Base-by-base conservation (phyloP, 495 filamentous ascomycete species). In the Xylaria sp. region DNA sequence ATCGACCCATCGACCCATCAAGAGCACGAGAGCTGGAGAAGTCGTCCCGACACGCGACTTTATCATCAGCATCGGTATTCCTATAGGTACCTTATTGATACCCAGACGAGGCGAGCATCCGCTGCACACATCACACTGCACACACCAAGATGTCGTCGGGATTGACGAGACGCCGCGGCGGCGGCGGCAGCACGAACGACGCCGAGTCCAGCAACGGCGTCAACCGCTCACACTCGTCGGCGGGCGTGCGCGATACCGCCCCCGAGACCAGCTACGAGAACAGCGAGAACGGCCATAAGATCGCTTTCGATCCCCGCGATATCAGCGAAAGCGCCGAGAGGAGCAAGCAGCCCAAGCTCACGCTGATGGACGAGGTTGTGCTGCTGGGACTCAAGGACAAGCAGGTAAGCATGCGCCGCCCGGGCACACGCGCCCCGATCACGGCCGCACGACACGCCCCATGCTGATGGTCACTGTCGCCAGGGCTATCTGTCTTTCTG, bases 401-500 rank as follows among this genome's bases (percentile, higher is more conserved):
- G 84, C 97, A 99, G 90, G 95, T 98, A 82, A 67, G 83, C 73
- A 33, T 41, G 64, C 72, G 55, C 71, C 48, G 73, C 76, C 82
- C 74, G 31, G 24, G 40, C n/a, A 14, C 37, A 2, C 19, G 17
- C 80, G 71, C n/a, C 59, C 40, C 33, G 31, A 46, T 40, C 48
- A 69, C 59, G 37, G 40, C 21, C 4, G 17, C 24, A 31, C 29
- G 43, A 48, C 15, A 44, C 17, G 17, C 43, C 17, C 57, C 19
- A 41, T 63, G 33, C 69, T 77, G 68, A 71, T 58, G 43, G 43
- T 46, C 52, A 50, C 71, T 58, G 14, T 61, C 53, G 72, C 26
- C 76, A 97, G 93, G 96, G 96, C 72, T 97, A 98, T 81, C 90
- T 98, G 71, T 98, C 97, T 9, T 98, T 98, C 83, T 99, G 96